Base-by-base conservation (phyloP, 371 early-diverging fungal genomes). In the Mortierella sp. region DNA sequence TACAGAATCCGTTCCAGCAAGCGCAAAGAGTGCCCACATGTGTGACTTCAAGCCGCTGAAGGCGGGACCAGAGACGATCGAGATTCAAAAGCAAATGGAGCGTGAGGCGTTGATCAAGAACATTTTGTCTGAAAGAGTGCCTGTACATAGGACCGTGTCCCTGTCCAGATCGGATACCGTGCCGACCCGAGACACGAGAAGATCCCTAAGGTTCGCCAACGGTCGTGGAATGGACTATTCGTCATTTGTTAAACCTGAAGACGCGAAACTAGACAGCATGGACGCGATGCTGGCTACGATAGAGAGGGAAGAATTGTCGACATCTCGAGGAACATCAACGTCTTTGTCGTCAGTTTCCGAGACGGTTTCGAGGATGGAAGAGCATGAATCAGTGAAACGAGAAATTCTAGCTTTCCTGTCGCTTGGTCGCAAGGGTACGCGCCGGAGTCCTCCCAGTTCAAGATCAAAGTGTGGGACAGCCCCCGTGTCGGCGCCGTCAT, bases 21-120 rank as follows among this genome's bases (percentile, higher is more conserved):
- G 21, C 32, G 8, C n/a, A 6, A 42, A 21, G 46, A 21, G 56
- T 27, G 52, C 39, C 21, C 72, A 66, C 26, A 56, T 72, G 62
- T 28, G 46, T 14, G 72, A 72, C 27, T 72, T 72, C 44, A 66
- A 60, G 28, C 72, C 66, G 24, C 48, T 72, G 26, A 43, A 51
- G 37, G 32, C 48, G 5, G 72, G 72, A 26, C 72, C 72, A 6
- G 72, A 66, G 37, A 61, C 53, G 19, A 60, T 24, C 41, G 70
- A 70, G 34, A 46, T 58, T 30, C 41, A 50, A 21, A 57, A 48
- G 34, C 58, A 54, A 42, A 44, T 15, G 7, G 23, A 50, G 46
- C 47, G 34, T 27, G 44, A 65, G 31, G 31, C 50, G 27, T n/a
- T 14, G 15, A 9, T 24, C 41, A 23, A 17, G 4, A 50, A 31